phyloP scores from a whole-genome alignment of 2,329 filamentous ascomycete genomes.

The Shiraia bambusicola region DNA sequence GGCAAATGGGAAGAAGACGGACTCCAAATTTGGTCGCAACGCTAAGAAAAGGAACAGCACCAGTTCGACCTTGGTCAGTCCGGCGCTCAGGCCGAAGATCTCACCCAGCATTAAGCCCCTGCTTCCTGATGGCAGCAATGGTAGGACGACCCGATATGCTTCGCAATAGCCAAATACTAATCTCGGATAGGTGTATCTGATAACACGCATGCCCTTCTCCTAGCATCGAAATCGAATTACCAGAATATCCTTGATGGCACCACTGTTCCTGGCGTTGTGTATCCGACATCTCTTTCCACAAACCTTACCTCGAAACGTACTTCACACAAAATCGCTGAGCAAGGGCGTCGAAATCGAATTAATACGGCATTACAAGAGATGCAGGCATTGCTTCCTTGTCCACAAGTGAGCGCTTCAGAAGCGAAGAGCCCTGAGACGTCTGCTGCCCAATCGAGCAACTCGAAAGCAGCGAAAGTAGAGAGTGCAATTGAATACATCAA shows the following conservation, averaged over 20 bases:
- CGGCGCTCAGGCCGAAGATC: conserved; percentile 83
- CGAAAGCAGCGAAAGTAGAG: conserved; percentile 97
- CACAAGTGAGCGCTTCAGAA: conserved; percentile 37
- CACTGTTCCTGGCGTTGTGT: conserved; percentile 82
- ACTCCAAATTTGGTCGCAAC: conserved; percentile 30
- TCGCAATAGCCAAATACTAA: conserved; percentile 9
- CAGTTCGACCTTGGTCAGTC: conserved; percentile 68
- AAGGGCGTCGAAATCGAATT: conserved; percentile 91
- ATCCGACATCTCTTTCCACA: conserved; percentile 86
- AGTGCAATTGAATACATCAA: conserved; percentile 95
- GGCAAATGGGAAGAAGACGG: conserved; percentile 31
- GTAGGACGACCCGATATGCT: conserved; percentile 49
- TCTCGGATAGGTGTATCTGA: conserved; percentile 49
- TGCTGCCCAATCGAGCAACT: conserved; percentile 50
- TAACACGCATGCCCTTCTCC: conserved; percentile 68
- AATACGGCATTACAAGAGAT: conserved; percentile 93
- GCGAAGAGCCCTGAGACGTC: conserved; percentile 42
- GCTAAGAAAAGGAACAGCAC: conserved; percentile 59
- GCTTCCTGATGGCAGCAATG: conserved; percentile 62
- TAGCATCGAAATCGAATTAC: conserved; percentile 96
- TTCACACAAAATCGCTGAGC: conserved; percentile 96
- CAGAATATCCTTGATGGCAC: conserved; percentile 96
- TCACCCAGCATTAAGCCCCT: conserved; percentile 93
- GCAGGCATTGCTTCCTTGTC: conserved; percentile 74
- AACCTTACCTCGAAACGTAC: conserved; percentile 95